Conservation (phyloP, 2,329 filamentous ascomycete genomes). For the Chaetomium globosum region DNA sequence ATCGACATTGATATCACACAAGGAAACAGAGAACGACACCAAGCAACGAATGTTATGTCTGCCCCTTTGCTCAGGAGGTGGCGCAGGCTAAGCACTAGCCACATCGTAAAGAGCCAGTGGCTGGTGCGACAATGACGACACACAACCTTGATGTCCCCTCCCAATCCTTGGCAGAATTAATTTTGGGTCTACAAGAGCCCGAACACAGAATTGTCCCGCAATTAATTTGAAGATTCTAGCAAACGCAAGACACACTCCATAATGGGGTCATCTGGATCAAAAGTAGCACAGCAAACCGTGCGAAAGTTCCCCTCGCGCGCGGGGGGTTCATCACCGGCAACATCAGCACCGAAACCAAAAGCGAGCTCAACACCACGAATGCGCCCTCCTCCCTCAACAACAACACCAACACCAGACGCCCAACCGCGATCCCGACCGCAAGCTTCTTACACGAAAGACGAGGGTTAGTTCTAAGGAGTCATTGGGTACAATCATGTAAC, state of each 20-base stretch:
- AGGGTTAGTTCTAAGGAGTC: constrained; percentile 30
- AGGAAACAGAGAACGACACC: not conserved
- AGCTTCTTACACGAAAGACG: constrained; percentile 35
- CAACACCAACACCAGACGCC: not conserved
- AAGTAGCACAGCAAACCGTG: constrained; percentile 33
- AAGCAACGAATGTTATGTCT: not conserved
- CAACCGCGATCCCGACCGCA: constrained; percentile 24
- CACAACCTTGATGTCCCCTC: not conserved
- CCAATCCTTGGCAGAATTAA: not conserved
- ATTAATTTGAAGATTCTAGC: not conserved
- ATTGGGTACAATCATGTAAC: not conserved
- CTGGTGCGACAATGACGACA: constrained; percentile 1
- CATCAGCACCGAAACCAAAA: constrained; percentile 18
- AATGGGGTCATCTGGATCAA: constrained; percentile 36
- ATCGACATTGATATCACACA: not conserved
- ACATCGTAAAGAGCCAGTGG: not conserved
- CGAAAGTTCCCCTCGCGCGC: constrained; percentile 39
- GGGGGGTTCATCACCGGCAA: constrained; percentile 33
- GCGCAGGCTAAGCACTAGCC: not conserved
- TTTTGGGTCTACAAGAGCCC: not conserved
- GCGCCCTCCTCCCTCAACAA: constrained; percentile 5
- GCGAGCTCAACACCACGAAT: constrained; percentile 19
- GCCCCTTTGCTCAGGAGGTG: not conserved
- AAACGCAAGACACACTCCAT: not conserved
- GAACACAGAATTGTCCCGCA: not conserved